A percentile compares a stretch with the other conserved stretches of the same genome.
phyloP scores from a whole-genome alignment of 441 rosid species.

The Euphorbia celastroides region DNA sequence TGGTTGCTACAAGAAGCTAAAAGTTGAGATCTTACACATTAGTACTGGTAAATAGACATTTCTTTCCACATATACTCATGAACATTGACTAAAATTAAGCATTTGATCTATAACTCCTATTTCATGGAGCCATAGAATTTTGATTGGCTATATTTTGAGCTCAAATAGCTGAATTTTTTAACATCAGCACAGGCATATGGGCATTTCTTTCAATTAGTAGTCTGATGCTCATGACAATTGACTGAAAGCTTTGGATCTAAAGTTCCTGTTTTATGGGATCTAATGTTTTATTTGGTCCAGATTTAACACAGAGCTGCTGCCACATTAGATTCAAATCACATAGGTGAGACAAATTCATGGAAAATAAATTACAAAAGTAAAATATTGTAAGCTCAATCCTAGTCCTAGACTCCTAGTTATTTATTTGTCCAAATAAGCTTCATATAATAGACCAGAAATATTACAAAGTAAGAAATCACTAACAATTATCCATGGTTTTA shows the following conservation, averaged over 20 bases:
- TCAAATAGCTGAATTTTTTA: neutral
- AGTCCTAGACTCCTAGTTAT: neutral
- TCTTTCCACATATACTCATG: neutral
- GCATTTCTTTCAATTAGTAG: neutral
- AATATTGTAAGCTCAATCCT: neutral
- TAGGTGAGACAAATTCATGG: neutral
- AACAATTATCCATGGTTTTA: neutral
- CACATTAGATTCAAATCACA: neutral
- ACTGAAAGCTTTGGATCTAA: neutral
- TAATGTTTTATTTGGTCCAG: neutral
- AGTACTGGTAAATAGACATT: neutral
- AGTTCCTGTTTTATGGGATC: neutral
- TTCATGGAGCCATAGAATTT: neutral
- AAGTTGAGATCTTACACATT: neutral
- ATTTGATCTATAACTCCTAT: neutral
- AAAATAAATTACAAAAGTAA: neutral
- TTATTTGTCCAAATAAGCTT: neutral
- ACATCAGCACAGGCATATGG: neutral
- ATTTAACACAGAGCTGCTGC: neutral
- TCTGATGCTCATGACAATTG: neutral
- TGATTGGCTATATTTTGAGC: neutral
- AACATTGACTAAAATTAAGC: neutral
- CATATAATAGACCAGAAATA: neutral
- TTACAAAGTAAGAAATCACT: neutral
- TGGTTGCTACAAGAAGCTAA: neutral